Evolutionary conservation across 768 basidiomycete species (phyloP), one percentile per base, ranked within the genome.

Genomic region (Obba rivulosa): DNA sequence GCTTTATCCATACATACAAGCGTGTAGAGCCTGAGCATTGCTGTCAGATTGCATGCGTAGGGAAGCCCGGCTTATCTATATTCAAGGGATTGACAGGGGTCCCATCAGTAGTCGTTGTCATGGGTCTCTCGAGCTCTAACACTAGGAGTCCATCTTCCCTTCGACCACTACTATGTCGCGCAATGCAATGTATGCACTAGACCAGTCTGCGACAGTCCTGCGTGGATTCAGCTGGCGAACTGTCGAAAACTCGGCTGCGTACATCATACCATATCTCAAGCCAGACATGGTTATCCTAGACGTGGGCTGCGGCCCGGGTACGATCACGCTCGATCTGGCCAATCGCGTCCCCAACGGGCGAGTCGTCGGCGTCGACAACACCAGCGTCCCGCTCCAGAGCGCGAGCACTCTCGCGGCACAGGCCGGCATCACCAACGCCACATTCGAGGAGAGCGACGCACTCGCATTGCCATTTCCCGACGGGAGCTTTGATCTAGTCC

Each of bases 231-330:
- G 51, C 48, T 63, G 60, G 62, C 60, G 62, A 23, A 77, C 73
- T 13, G 73, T 63, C n/a, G 46, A 65, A 17, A 72, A 75, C 58
- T 73, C 71, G 0, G 71, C 74, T 2, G 62, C 62, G 0, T 72
- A 70, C 55, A 62, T 78, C 20, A 45, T 75, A 28, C 59, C 62
- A 8, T 59, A 63, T 34, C 57, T 76, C 25, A 59, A 65, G 22
- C 69, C 72, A 1, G 45, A 56, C 39, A 67, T 71, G 66, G 50
- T 59, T 28, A 66, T 79, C 48, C 72, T 79, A 35, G 78, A 79
- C 56, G 57, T 78, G 25, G 77, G 77, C 8, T 78, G 73, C 51
- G 77, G 78, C 0, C 77, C 78, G 0, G 78, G 76, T 0, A 74
- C 72, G 11, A 78, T 79, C 59, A 75, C 75, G 1, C 50, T 57